These are phyloP conservation scores for Gaillardinia entomophila DNA, from an alignment of 805 yeast species.

Conservation along the genomic window DNA sequence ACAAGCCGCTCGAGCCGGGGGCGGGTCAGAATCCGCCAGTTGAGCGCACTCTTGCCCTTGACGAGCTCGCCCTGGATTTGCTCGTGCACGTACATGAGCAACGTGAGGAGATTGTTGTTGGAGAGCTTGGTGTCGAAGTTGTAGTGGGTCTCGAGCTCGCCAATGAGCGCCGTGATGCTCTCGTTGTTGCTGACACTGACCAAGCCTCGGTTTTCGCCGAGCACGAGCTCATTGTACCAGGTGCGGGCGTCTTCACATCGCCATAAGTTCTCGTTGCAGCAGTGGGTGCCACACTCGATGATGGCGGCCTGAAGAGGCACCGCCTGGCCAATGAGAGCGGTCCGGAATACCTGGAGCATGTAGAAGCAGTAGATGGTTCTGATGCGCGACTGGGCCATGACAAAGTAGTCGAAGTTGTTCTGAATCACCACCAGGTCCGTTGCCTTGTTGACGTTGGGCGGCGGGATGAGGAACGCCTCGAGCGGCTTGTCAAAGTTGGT, in stretches of 20 bases:
- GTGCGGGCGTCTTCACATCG: conserved; percentile 40
- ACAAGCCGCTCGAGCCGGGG: conserved; percentile 54
- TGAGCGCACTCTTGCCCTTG: conserved; percentile 33
- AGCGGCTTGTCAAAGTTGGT: conserved; percentile 48
- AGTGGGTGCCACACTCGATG: conserved; percentile 54
- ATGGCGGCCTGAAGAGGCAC: conserved; percentile 36
- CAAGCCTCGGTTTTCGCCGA: neutral
- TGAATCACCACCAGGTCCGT: conserved; percentile 24
- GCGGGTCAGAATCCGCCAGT: conserved; percentile 61
- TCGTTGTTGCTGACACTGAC: conserved; percentile 5
- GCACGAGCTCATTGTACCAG: conserved; percentile 39
- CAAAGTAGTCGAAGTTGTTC: conserved; percentile 44
- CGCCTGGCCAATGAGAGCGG: conserved; percentile 38
- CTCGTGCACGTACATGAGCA: conserved; percentile 64
- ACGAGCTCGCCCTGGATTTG: conserved; percentile 46
- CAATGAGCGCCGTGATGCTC: conserved; percentile 19
- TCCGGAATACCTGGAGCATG: conserved; percentile 43
- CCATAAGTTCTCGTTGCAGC: conserved; percentile 58
- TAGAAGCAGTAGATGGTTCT: conserved; percentile 49
- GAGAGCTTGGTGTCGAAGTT: conserved; percentile 34
- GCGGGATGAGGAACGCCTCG: conserved; percentile 41
- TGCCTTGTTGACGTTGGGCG: conserved; percentile 19
- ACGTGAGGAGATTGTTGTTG: conserved; percentile 45
- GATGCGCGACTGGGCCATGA: conserved; percentile 50
- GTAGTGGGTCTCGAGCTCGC: conserved; percentile 38